phyloP scores from a whole-genome alignment of 1,284 basidiomycete genomes.

The Porogramme epimiltina region DNA sequence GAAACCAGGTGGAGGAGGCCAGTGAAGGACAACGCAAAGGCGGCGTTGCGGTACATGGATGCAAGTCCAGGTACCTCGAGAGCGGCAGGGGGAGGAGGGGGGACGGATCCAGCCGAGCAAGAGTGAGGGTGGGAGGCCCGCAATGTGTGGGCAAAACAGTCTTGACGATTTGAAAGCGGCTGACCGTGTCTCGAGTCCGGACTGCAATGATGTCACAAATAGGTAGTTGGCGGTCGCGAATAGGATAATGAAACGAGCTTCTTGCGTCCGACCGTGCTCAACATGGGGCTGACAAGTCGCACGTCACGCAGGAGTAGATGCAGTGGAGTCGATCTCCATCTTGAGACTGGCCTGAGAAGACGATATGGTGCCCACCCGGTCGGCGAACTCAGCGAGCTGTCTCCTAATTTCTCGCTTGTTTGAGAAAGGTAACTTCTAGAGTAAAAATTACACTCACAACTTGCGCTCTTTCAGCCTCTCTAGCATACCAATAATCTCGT shows the following conservation, averaged over 20 bases:
- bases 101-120: no score
- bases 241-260: neutral
- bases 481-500: slow-evolving; percentile 65
- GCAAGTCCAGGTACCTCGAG: neutral
- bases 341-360: slow-evolving; percentile 25
- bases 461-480: slow-evolving; percentile 59
- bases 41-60: neutral
- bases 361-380: slow-evolving; percentile 29
- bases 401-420: no score
- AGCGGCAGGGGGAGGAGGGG: neutral
- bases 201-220: no score
- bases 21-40: slow-evolving; percentile 11
- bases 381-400: slow-evolving; percentile 45
- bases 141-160: no score
- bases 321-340: slow-evolving; percentile 58
- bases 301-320: slow-evolving; percentile 43
- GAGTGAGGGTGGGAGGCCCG: no score
- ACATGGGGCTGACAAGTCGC: neutral
- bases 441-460: slow-evolving; percentile 40
- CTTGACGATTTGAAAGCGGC: neutral
- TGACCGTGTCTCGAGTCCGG: no score
- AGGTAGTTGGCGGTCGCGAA: no score
- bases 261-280: no score
- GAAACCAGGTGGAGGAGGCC: slow-evolving; percentile 9
- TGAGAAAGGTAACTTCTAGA: neutral